Percentiles rank a stretch among this genome's conserved stretches.
Conservation (phyloP, 78 protist genomes). For the Speleostelium caveatum region DNA sequence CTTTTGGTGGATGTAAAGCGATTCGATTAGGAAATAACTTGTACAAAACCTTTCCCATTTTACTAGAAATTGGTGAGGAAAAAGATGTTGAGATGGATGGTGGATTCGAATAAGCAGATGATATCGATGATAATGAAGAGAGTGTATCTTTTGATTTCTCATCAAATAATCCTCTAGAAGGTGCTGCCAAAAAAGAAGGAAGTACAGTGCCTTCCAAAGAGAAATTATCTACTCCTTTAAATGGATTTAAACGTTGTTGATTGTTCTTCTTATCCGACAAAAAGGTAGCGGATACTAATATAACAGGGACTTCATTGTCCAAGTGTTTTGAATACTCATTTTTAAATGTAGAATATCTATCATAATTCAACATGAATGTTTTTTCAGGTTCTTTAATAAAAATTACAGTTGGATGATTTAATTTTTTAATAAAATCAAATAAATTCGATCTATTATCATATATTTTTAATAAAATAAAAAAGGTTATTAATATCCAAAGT, state of each 20-base stretch:
- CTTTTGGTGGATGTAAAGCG: neutral
- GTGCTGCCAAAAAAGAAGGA: neutral
- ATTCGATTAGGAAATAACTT: neutral
- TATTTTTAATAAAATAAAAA: too few relatives aligned
- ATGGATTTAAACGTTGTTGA: too few relatives aligned
- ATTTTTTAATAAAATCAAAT: neutral
- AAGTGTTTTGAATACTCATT: neutral
- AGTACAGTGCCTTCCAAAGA: neutral
- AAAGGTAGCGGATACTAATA: neutral
- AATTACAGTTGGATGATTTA: neutral
- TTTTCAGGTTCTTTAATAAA: neutral
- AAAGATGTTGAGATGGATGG: neutral
- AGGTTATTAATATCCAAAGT: too few relatives aligned
- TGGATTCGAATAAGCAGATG: neutral
- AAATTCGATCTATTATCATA: neutral
- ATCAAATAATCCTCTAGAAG: neutral
- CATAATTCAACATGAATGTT: neutral
- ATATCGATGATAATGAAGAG: neutral
- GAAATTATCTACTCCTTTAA: neutral
- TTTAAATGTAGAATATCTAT: neutral
- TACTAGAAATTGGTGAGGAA: neutral
- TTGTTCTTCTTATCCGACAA: neutral
- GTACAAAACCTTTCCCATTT: neutral
- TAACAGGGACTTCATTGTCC: neutral
- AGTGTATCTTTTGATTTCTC: too few relatives aligned